These are phyloP conservation scores for Verticillium longisporum DNA, from an alignment of 2,329 filamentous ascomycete genomes.

Conservation along the genomic window DNA sequence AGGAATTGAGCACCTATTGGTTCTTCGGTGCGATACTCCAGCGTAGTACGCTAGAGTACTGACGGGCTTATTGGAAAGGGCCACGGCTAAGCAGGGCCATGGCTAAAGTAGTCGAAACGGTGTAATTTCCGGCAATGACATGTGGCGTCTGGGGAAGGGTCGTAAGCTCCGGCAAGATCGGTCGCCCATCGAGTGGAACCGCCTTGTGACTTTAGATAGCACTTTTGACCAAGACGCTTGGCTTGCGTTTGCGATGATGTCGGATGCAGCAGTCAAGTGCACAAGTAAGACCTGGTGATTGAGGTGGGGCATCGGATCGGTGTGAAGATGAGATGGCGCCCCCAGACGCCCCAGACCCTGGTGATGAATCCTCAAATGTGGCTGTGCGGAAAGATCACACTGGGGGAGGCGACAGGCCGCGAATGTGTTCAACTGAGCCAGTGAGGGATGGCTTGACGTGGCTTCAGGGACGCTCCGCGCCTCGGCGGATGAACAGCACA, in stretches of 20 bases:
- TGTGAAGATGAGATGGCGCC: neutral
- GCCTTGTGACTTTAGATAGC: neutral
- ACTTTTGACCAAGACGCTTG: neutral
- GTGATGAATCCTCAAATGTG: neutral
- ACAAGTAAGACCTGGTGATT: neutral
- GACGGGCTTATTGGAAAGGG: no score
- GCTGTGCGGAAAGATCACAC: neutral
- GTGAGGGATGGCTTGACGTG: neutral
- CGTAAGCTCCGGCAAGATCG: neutral
- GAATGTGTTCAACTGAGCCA: neutral
- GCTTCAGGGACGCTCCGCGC: neutral
- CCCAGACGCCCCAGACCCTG: neutral
- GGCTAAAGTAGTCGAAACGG: neutral
- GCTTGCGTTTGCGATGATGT: neutral
- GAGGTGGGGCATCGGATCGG: neutral
- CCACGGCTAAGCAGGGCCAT: no score
- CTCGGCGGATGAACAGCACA: neutral
- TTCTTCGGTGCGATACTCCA: no score
- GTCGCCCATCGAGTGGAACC: no score
- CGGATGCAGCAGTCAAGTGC: neutral
- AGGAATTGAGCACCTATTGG: no score
- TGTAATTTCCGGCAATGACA: neutral
- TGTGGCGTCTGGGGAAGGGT: neutral
- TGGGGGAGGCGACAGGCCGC: neutral
- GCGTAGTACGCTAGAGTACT: no score